Conservation (phyloP, 345 rosid species). For the Arabidopsis thaliana region TAIR10.1 NC_003070.9:16214001-16214500, state of each 20-base stretch:
- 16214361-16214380: too few relatives aligned
- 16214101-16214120: constrained; percentile 44
- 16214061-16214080: constrained; percentile 13
- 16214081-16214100: constrained; percentile 10
- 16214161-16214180: constrained; percentile 43
- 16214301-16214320: constrained; percentile 22
- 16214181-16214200: constrained; percentile 43
- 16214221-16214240: constrained; percentile 40
- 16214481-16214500: too few relatives aligned
- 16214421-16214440: too few relatives aligned
- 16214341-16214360: too few relatives aligned
- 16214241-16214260: neutral
- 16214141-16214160: constrained; percentile 47
- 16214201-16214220: constrained; percentile 45
- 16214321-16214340: neutral
- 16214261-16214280: neutral
- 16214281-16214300: neutral
- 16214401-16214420: too few relatives aligned
- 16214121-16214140: constrained; percentile 41
- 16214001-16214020: constrained; percentile 27
- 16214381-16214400: too few relatives aligned
- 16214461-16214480: too few relatives aligned
- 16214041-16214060: constrained; percentile 39
- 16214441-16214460: too few relatives aligned
- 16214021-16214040: constrained; percentile 27